Evolutionary conservation across 2,329 filamentous ascomycete genomes (phyloP).

Genomic region (Botrytis aclada): DNA sequence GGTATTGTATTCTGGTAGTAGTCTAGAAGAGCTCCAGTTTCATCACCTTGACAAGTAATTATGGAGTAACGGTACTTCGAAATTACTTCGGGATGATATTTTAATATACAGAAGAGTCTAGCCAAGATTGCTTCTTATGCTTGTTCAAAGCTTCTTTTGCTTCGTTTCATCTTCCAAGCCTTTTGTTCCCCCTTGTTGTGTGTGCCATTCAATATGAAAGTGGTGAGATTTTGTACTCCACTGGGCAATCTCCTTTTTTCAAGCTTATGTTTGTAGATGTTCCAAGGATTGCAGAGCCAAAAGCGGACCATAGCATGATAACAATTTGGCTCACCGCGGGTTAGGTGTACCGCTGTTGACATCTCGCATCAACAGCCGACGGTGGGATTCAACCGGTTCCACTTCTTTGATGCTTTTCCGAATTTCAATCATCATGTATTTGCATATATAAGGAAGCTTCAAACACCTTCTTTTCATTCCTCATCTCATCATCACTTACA

Average conservation of each 20-base stretch:
- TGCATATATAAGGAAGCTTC: constrained; percentile 2
- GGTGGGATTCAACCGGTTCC: neutral
- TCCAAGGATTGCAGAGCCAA: neutral
- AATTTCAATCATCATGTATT: constrained; percentile 2
- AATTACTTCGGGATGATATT: neutral
- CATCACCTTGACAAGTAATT: neutral
- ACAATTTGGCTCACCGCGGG: neutral
- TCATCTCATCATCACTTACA: constrained; percentile 10
- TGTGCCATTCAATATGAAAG: neutral
- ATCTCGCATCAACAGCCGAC: neutral
- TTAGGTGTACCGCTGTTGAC: neutral
- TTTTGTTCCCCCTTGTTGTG: neutral
- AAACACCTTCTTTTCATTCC: neutral
- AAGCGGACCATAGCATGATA: neutral
- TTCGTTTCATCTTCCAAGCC: constrained; percentile 1
- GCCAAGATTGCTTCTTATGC: neutral
- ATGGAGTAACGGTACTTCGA: neutral
- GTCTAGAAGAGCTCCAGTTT: neutral
- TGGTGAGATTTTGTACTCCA: neutral
- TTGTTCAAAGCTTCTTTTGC: neutral
- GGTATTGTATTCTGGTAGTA: neutral
- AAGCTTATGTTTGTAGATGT: neutral
- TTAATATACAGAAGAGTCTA: neutral
- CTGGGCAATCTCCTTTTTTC: neutral
- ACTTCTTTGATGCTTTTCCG: neutral